Evolutionary conservation across 2,329 filamentous ascomycete genomes (phyloP).

Genomic region (Aspergillus fructus): DNA sequence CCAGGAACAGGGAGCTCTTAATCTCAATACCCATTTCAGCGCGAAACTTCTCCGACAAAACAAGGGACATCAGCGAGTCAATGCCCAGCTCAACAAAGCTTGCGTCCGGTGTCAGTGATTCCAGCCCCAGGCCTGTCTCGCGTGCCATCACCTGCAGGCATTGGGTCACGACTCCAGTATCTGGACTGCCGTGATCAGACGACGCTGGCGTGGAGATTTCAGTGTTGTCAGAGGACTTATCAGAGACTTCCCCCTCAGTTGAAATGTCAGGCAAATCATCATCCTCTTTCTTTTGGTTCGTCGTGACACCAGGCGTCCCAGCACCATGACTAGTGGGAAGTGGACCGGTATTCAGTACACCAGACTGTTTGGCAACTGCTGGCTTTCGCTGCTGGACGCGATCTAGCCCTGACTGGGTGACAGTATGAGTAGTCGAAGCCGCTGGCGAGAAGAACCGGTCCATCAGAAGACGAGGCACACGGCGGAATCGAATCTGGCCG

Average conservation of each 20-base stretch:
- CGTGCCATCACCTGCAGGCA: slow-evolving; percentile 28
- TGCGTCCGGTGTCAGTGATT: slow-evolving; percentile 20
- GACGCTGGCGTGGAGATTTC: too few species aligned
- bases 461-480: slow-evolving; percentile 22
- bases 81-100: slow-evolving; percentile 33
- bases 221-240: too few species aligned
- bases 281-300: too few species aligned
- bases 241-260: background rate
- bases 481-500: slow-evolving; percentile 35
- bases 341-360: too few species aligned
- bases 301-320: too few species aligned
- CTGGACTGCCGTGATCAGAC: background rate
- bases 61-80: slow-evolving; percentile 38
- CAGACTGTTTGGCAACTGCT: too few species aligned
- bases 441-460: slow-evolving; percentile 19
- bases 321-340: too few species aligned
- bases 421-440: background rate
- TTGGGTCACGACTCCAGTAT: slow-evolving; percentile 10
- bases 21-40: slow-evolving; percentile 31
- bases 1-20: slow-evolving; percentile 25
- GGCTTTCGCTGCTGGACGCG: too few species aligned
- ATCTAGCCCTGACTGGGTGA: background rate
- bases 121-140: slow-evolving; percentile 25
- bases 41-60: slow-evolving; percentile 34
- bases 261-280: background rate